Base-by-base conservation (phyloP, 2,329 filamentous ascomycete species). In the Didymella sp. region DNA sequence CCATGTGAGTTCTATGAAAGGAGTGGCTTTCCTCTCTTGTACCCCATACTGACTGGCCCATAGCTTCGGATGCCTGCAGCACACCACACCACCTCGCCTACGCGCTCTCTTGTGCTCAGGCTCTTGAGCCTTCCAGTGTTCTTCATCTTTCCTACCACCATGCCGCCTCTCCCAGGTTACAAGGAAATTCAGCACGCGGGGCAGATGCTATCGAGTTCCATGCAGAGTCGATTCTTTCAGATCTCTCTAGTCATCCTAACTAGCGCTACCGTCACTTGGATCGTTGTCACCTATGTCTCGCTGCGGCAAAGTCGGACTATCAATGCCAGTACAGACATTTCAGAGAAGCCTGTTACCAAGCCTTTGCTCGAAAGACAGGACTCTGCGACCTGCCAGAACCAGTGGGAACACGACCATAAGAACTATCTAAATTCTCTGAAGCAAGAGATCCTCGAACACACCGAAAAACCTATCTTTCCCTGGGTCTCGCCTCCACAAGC, bases 1-100 rank as follows among this genome's bases (percentile, higher is more conserved):
- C 61, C 42, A 67, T 69, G 72, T 73, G 57, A 65, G 72, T 73
- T 66, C 57, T 72, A 69, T 74, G 69, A 71, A 76, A 73, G 61
- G 61, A 56, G 58, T 42, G 48, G 44, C 27, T 47, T 61, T 60
- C 64, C 63, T 65, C 60, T 61, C 17, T 49, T 58, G 44, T 27
- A 40, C 17, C 15, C 42, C 55, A 33, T 45, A 70, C 63, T 74
- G 65, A 76, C 70, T 68, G 66, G 63, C 60, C 60, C 58, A 58
- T 58, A 74, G 68, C 62, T 57, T 48, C 52, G 61, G 60, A 59
- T 50, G 63, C 62, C 67, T 74, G 70, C 70, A 73, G 63, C 64
- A 61, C 55, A 59, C 62, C 57, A 68, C 61, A 63, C 58, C 55
- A 55, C 61, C 54, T 52, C 64, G 56, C 61, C 69, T 70, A 66